These are phyloP conservation scores for Paramecium tetraurelia DNA, from an alignment of 73 alveolate genomes.

Conservation along the genomic window DNA sequence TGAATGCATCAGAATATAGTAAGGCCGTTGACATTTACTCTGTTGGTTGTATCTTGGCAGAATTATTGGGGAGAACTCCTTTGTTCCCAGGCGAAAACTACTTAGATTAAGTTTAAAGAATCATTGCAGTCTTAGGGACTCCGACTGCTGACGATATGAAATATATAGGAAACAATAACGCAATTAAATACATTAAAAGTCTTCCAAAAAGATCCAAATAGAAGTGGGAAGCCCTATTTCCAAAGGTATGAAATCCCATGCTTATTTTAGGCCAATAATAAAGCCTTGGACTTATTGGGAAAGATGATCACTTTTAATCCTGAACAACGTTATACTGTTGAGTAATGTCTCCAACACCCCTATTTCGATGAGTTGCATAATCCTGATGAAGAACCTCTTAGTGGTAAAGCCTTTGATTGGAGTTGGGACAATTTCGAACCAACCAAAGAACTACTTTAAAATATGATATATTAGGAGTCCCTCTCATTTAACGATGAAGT, in stretches of 20 bases:
- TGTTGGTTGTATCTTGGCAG: constrained; percentile 88
- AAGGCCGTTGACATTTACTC: constrained; percentile 84
- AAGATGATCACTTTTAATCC: constrained; percentile 93
- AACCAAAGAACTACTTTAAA: constrained; percentile 79
- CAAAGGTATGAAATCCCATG: constrained; percentile 53
- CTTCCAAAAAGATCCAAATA: constrained; percentile 85
- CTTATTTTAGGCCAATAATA: constrained; percentile 81
- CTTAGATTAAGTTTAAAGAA: constrained; percentile 82
- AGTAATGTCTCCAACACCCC: constrained; percentile 88
- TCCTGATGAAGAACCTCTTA: constrained; percentile 84
- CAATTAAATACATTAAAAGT: constrained; percentile 82
- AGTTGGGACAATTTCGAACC: constrained; percentile 90
- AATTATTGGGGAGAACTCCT: constrained; percentile 90
- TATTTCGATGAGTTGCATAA: constrained; percentile 89
- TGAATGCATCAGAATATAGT: constrained; percentile 83
- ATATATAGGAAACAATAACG: constrained; percentile 87
- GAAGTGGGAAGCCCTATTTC: constrained; percentile 85
- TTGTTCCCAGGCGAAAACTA: constrained; percentile 90
- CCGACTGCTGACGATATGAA: constrained; percentile 88
- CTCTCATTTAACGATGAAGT: constrained; percentile 62
- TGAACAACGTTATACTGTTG: constrained; percentile 81
- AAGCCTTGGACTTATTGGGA: constrained; percentile 86
- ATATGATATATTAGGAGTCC: constrained; percentile 82
- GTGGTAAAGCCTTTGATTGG: constrained; percentile 85
- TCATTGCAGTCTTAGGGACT: constrained; percentile 86